Evolutionary conservation across 23 red algal genomes (phyloP), one percentile per base, ranked within the genome.

Genomic region (Cyanidium caldarium): DNA sequence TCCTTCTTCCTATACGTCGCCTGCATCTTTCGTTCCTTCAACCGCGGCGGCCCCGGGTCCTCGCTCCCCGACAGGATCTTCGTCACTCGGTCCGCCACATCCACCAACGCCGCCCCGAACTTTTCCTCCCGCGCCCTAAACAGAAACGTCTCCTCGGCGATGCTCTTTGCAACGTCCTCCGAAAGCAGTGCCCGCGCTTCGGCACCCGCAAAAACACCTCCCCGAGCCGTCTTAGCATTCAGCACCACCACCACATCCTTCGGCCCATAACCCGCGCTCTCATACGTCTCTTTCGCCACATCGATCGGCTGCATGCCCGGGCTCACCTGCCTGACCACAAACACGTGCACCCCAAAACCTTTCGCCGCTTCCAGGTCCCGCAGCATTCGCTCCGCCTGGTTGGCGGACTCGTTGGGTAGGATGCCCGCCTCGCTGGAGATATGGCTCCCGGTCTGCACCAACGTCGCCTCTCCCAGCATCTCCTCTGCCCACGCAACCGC

Each of bases 1-100:
- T 35, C 74, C 68, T 77, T 86, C 14, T 68, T 86, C 67, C 76
- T 86, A 58, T 65, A 86, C 41, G 65, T 78, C 37, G 68, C 45
- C 29, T 58, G 21, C 1, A 33, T 45, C 46, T 86, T 70, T 1
- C 36, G 46, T 39, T 70, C 42, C 15, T 41, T 28, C 10, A 77
- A 68, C 7, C 37, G 13, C 58, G 82, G 82, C 33, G 82, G 58
- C 0, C 82, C 82, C 16, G 82, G 82, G 46, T 86, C 82, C 13
- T 40, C 67, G 37, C 42, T 66, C 26, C 82, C 82, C 17, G 72
- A 65, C 19, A 86, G 65, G 1, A 86, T 70, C 17, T 68, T 21
- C 33, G 69, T 65, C 44, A 86, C 40, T 14, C 82, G 72, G 37
- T 86, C 72, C 40, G 38, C 57, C 7, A 86, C 82, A 69, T 86